Evolutionary conservation across 495 filamentous ascomycete genomes (phyloP), one percentile per base, ranked within the genome.

Genomic region (Penicillium alfredii): DNA sequence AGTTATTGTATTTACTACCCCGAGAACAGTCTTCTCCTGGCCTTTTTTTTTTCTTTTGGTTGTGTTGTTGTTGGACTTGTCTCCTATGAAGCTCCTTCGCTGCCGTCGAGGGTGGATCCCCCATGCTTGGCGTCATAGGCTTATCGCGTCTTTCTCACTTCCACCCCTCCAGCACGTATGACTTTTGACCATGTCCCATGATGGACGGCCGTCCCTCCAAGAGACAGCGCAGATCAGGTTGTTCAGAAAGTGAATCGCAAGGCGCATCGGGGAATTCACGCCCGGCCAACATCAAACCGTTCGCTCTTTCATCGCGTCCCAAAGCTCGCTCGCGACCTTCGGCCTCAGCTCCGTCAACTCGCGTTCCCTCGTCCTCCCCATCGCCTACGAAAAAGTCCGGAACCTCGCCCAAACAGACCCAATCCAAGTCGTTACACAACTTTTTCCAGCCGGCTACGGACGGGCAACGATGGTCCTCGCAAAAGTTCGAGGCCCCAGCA

Each of bases 151-250:
- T 35, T 29, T 32, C 12, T 37, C 27, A 40, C 29, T 42, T 38
- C 42, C 32, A 30, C 4, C 15, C 33, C 28, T 34, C 22, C 29
- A 16, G 21, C 21, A 25, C 10, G 10, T 39, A 25, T 25, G 23
- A 2, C 8, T 25, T 25, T 2, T 25, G 8, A 18, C 17, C 35
- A 18, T 8, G 10, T 12, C 21, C 34, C 44, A 50, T 44, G 15
- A 71, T 71, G 81, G 49, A 59, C 41, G 50, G 58, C 49, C 65
- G 63, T 50, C 71, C 72, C 32, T 42, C 61, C 9, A 64, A 73
- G 36, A 63, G 70, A 44, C 66, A 66, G 44, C 69, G 67, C 41
- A 63, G 57, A 51, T 58, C 43, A 10, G 28, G 17, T 16, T 19
- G 27, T 15, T 17, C 35, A n/a, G 31, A 38, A 20, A n/a, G 24